phyloP scores from a whole-genome alignment of 208 protist species.

The Leishmania martiniquensis region DNA sequence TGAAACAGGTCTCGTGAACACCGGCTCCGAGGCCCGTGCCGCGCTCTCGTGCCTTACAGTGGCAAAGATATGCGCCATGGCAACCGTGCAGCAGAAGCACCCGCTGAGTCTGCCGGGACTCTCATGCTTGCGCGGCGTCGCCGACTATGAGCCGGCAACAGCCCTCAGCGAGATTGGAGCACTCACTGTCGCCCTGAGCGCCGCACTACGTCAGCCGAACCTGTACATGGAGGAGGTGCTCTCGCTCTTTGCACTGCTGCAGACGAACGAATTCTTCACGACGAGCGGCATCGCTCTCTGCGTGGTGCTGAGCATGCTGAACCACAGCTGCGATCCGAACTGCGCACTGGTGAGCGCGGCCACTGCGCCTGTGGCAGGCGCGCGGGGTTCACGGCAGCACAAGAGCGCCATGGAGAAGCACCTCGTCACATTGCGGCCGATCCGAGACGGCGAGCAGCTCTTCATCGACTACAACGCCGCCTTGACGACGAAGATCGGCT shows the following conservation, averaged over 20 bases:
- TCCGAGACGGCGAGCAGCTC: conserved; percentile 85
- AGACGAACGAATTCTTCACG: conserved; percentile 85
- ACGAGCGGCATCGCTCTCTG: conserved; percentile 68
- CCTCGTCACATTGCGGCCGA: conserved; percentile 65
- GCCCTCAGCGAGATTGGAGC: conserved; percentile 79
- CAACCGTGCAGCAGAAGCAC: conserved; percentile 74
- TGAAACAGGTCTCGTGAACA: conserved; percentile 6
- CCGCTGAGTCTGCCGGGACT: conserved; percentile 69
- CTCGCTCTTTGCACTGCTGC: conserved; percentile 82
- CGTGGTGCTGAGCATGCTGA: conserved; percentile 70
- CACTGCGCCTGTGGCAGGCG: conserved; percentile 1
- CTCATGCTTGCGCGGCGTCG: conserved; percentile 53
- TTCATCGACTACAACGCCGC: conserved; percentile 87
- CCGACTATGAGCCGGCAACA: conserved; percentile 77
- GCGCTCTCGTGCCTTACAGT: conserved; percentile 78
- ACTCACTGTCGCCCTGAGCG: conserved; percentile 64
- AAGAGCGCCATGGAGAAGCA: conserved; percentile 22
- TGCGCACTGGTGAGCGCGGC: conserved; percentile 52
- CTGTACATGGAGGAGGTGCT: conserved; percentile 89
- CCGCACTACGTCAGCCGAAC: conserved; percentile 67
- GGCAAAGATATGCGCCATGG: conserved; percentile 79
- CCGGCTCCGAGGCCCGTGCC: conserved; percentile 49
- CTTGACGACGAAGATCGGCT: conserved; percentile 67
- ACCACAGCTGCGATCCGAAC: conserved; percentile 91
- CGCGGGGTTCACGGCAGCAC: background rate